Base-by-base conservation (phyloP, 805 yeast genomes). In the Lachancea nothofagi region DNA sequence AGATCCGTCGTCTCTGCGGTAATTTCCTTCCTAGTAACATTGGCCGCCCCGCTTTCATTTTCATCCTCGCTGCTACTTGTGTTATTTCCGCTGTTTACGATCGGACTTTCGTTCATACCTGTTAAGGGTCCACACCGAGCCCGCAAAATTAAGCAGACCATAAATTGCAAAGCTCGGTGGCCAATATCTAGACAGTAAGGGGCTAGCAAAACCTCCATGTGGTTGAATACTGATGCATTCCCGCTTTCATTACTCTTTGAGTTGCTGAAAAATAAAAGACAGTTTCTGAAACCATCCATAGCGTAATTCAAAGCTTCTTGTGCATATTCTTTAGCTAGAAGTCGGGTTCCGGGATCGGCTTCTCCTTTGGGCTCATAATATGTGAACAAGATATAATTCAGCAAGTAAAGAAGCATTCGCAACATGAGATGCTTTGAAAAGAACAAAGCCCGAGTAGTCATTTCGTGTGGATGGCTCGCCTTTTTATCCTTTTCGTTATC, bases 151-250 rank as follows among this genome's bases (percentile, higher is more conserved):
- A 76, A 53, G 30, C 79, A 74, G n/a, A 76, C 75, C 57, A 76
- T 63, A 48, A 76, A 75, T 47, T 75, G 79, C 50, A 73, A 66
- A 4, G 80, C 71, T 46, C 81, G 63, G 47, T 75, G 79, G 42
- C 78, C 77, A 27, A 72, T 62, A 36, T 74, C 68, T 51, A 76
- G 53, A 51, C 76, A 61, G 45, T 65, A 66, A 9, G 80, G 80
- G 18, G 72, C 64, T 10, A 73, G 45, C 6, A 74, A 54, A 41
- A 75, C 61, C 45, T 75, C 78, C 56, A 60, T 59, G 33, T 61
- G 57, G 39, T 59, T 61, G 40, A 62, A 62, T 44, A 61, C 57
- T 7, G 61, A 55, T 7, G 52, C 49, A 20, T 39, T 36, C 5
- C 72, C 64, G 19, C 70, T 69, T 19, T 68, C 63, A 1, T 48